phyloP scores from a whole-genome alignment of 345 rosid genomes.

The Linum usitatissimum region DNA sequence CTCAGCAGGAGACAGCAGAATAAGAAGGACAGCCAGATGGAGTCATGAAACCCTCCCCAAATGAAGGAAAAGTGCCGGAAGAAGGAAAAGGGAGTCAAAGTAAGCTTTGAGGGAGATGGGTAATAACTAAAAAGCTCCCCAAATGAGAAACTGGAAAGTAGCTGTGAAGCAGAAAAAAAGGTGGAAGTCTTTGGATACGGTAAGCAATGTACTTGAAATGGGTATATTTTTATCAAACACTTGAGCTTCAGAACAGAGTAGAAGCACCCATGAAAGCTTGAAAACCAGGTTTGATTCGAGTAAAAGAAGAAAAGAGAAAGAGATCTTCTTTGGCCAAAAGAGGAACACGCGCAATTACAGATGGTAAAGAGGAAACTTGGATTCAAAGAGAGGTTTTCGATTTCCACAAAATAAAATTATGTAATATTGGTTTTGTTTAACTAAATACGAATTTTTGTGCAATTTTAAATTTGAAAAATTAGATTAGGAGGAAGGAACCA shows the following conservation, averaged over 20 bases:
- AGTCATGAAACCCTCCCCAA: conserved; percentile 20
- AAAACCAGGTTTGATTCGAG: conserved; percentile 16
- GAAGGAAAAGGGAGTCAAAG: conserved; percentile 9
- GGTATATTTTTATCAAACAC: conserved; percentile 2
- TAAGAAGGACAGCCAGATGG: conserved; percentile 12
- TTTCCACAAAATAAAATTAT: too few relatives aligned
- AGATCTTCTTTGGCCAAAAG: conserved; percentile 9
- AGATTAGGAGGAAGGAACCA: not conserved
- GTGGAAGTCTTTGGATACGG: conserved; percentile 3
- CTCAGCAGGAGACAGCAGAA: conserved; percentile 7
- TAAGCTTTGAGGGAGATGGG: too few relatives aligned
- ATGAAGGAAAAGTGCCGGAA: not conserved
- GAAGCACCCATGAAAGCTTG: conserved; percentile 41
- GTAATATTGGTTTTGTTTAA: too few relatives aligned
- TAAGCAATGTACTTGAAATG: conserved; percentile 1
- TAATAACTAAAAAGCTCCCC: not conserved
- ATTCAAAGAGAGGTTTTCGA: conserved; percentile 58
- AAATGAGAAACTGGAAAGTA: conserved; percentile 5
- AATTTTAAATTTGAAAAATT: too few relatives aligned
- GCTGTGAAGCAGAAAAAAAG: conserved; percentile 6
- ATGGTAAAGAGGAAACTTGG: conserved; percentile 38
- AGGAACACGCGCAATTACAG: conserved; percentile 6
- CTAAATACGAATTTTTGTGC: too few relatives aligned
- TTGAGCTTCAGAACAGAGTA: conserved; percentile 4
- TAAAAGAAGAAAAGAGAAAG: conserved; percentile 1